A percentile compares a stretch with the other conserved stretches of the same genome.
phyloP scores from a whole-genome alignment of 176 grass and related monocot genomes.

The Ensete glaucum region DNA sequence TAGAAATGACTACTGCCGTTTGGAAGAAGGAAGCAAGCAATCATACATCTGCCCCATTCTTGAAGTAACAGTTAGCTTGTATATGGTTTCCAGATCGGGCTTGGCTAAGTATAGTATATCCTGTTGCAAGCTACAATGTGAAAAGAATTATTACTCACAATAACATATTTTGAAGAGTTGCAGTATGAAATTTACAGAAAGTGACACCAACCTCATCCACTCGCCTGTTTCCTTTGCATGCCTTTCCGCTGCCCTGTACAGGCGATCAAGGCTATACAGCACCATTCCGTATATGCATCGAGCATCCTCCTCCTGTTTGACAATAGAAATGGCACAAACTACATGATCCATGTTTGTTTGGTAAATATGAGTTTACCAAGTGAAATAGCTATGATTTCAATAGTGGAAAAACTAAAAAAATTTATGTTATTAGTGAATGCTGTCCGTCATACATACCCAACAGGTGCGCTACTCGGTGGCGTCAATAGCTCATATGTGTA shows the following conservation, averaged over 20 bases:
- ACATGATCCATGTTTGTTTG: background rate
- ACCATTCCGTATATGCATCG: constrained; percentile 54
- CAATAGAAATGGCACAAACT: background rate
- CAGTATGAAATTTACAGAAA: background rate
- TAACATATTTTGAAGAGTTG: background rate
- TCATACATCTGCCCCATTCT: constrained; percentile 68
- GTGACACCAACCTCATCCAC: constrained; percentile 51
- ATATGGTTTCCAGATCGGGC: constrained; percentile 32
- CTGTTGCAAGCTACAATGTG: constrained; percentile 49
- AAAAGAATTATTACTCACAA: constrained; percentile 13
- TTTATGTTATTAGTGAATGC: too few species aligned
- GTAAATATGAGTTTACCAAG: background rate
- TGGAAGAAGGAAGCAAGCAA: constrained; percentile 62
- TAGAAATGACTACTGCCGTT: constrained; percentile 16
- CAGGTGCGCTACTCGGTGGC: too few species aligned
- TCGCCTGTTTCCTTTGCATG: constrained; percentile 79
- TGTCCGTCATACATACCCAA: too few species aligned
- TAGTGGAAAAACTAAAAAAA: too few species aligned
- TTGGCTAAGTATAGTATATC: constrained; percentile 79
- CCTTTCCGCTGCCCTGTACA: constrained; percentile 73
- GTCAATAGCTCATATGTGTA: too few species aligned
- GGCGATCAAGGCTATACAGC: constrained; percentile 68
- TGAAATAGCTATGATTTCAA: background rate
- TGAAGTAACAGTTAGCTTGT: constrained; percentile 50
- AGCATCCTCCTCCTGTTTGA: constrained; percentile 59